These are phyloP conservation scores for Gryganskiella cystojenkinii DNA, from an alignment of 192 early-diverging fungal species.

Conservation along the genomic window DNA sequence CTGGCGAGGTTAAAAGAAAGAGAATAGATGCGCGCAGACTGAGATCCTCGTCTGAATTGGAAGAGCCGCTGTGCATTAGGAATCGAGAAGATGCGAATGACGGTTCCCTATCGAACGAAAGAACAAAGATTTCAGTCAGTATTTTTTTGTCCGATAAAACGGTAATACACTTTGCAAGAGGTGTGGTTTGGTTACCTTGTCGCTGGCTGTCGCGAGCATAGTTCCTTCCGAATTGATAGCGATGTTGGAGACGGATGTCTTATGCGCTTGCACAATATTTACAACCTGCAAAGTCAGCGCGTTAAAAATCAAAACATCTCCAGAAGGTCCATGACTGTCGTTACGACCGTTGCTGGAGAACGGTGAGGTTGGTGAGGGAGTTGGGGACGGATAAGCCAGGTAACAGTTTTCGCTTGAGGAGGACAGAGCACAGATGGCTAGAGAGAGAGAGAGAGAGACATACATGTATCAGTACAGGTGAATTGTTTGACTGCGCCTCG, in stretches of 20 bases:
- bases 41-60: slow-evolving; percentile 96
- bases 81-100: slow-evolving; percentile 94
- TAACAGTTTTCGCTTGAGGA: slow-evolving; percentile 95
- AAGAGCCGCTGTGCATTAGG: slow-evolving; percentile 86
- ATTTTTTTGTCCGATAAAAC: no score
- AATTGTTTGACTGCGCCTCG: not conserved
- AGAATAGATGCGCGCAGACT: slow-evolving; percentile 91
- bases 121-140: slow-evolving; percentile 2
- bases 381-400: slow-evolving; percentile 91
- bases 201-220: slow-evolving; percentile 93
- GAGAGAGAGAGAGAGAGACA: slow-evolving; percentile 5
- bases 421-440: slow-evolving; percentile 91
- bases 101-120: slow-evolving; percentile 77
- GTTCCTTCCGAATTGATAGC: slow-evolving; percentile 93
- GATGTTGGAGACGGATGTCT: slow-evolving; percentile 87
- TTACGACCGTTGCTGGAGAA: slow-evolving; percentile 59
- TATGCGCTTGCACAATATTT: slow-evolving; percentile 96
- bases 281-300: slow-evolving; percentile 88
- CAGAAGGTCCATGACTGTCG: slow-evolving; percentile 64
- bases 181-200: slow-evolving; percentile 86
- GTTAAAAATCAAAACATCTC: slow-evolving; percentile 95
- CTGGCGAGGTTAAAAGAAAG: slow-evolving; percentile 84
- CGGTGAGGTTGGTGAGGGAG: slow-evolving; percentile 67
- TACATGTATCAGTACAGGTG: not conserved
- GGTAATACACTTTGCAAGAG: no score